phyloP scores from a whole-genome alignment of 1,284 basidiomycete species.

The Apiotrichum porosum region DNA sequence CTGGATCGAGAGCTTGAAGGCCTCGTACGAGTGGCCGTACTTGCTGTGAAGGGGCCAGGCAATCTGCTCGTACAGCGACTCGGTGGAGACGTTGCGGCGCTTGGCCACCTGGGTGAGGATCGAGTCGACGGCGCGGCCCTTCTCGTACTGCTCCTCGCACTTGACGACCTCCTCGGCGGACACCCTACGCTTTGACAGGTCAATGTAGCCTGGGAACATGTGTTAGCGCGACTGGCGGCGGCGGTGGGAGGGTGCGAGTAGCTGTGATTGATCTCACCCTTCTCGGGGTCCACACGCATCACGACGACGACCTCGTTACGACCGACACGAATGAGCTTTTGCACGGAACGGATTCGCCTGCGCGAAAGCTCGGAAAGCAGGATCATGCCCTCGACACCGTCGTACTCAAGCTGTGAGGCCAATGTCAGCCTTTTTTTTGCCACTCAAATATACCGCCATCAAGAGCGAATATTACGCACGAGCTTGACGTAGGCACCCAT shows the following conservation, averaged over 20 bases:
- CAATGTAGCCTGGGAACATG: slow-evolving; percentile 93
- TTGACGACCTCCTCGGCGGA: slow-evolving; percentile 97
- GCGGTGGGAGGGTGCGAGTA: not conserved
- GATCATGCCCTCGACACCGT: slow-evolving; percentile 99
- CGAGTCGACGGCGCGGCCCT: slow-evolving; percentile 89
- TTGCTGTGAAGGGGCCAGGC: slow-evolving; percentile 89
- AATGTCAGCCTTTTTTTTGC: too few relatives aligned
- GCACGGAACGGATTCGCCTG: slow-evolving; percentile 94
- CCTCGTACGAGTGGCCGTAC: slow-evolving; percentile 95
- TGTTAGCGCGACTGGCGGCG: slow-evolving; percentile 4
- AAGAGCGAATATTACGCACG: too few relatives aligned
- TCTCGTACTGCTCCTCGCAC: slow-evolving; percentile 98
- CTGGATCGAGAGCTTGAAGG: slow-evolving; percentile 88
- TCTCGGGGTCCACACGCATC: slow-evolving; percentile 97
- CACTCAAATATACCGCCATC: too few relatives aligned
- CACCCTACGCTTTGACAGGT: slow-evolving; percentile 98
- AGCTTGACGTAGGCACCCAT: slow-evolving; percentile 99
- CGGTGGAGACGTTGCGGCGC: slow-evolving; percentile 58
- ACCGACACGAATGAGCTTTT: slow-evolving; percentile 96
- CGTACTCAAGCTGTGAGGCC: slow-evolving; percentile 84
- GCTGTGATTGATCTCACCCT: slow-evolving; percentile 59
- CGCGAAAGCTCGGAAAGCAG: slow-evolving; percentile 93
- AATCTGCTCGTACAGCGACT: slow-evolving; percentile 78
- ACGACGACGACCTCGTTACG: slow-evolving; percentile 99
- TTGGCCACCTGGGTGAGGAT: slow-evolving; percentile 93